Evolutionary conservation across 108 stramenopile species (phyloP).

Genomic region (Pseudonitzschia delicatissima): DNA sequence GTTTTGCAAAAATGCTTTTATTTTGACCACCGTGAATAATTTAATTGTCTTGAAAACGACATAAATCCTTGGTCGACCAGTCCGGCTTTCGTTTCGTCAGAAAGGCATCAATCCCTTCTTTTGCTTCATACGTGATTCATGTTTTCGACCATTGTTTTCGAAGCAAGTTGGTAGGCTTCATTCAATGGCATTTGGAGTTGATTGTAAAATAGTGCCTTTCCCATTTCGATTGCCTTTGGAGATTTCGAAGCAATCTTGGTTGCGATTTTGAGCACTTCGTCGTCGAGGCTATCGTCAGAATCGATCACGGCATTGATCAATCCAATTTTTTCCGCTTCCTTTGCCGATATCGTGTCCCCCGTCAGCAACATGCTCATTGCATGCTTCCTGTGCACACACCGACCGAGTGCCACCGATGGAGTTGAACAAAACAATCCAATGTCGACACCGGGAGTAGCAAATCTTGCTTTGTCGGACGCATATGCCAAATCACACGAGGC

Average conservation of each 20-base stretch:
- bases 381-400: constrained; percentile 49
- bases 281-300: constrained; percentile 17
- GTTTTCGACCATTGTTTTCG: constrained; percentile 54
- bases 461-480: constrained; percentile 37
- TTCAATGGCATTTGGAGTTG: constrained; percentile 42
- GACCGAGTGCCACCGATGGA: constrained; percentile 62
- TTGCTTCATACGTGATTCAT: constrained; percentile 46
- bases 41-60: neutral
- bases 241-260: constrained; percentile 46
- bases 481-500: constrained; percentile 73
- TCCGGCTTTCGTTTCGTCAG: constrained; percentile 34
- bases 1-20: too few relatives aligned
- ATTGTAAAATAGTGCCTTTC: constrained; percentile 56
- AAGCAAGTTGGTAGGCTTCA: constrained; percentile 57
- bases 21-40: too few relatives aligned
- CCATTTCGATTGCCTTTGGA: constrained; percentile 40
- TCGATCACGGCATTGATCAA: constrained; percentile 50
- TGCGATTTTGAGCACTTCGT: constrained; percentile 30
- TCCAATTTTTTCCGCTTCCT: constrained; percentile 43
- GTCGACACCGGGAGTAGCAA: constrained; percentile 73
- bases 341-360: constrained; percentile 54
- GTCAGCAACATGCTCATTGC: constrained; percentile 84
- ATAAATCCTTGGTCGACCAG: too few relatives aligned
- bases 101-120: constrained; percentile 56
- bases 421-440: constrained; percentile 77